Evolutionary conservation across 2,329 filamentous ascomycete species (phyloP), one percentile per base, ranked within the genome.

Genomic region (Fusarium napiforme): DNA sequence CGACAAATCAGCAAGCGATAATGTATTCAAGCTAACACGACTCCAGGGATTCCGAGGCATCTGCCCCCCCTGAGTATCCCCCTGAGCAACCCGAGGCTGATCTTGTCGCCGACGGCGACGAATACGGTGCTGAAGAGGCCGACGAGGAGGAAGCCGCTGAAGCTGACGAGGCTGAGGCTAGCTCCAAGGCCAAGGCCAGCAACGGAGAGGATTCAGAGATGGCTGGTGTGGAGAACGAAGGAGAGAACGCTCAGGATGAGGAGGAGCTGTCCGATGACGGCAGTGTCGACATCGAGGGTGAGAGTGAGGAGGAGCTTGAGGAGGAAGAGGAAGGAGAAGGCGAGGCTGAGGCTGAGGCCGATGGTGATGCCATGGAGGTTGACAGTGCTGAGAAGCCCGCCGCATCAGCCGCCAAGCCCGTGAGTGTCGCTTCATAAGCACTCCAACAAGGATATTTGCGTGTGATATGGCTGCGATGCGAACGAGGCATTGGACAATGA

Each of bases 71-170:
- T 73, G 96, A 99, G 84, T 99, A 94, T 82, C 96, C 96, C 36
- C 97, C 96, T 70, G 96, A 99, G 82, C 96, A 99, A 85, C 96
- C 96, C 46, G 96, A 99, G 82, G 96, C 95, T 60, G 97, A 99
- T 80, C 88, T 92, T 49, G 88, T 90, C 58, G 93, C 93, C 47
- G 96, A 98, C 77, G 96, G 97, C 77, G 92, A 93, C 32, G 90
- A 93, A 75, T 99, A 99, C 79, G 96, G 96, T 71, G 94, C 93
- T 28, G 96, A 98, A 63, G 96, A 97, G 82, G 91, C 90, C 21
- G 94, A 94, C 53, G 92, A 92, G 59, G 91, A 91, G 60, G 90
- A 89, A n/a, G 89, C 83, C 18, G 89, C 87, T 42, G 90, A 84
- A 8, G 88, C 55, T 28, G 65, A 86, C 14, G 84, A 84, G 34